phyloP scores from a whole-genome alignment of 2,329 filamentous ascomycete species.

The Monilinia aucupariae region DNA sequence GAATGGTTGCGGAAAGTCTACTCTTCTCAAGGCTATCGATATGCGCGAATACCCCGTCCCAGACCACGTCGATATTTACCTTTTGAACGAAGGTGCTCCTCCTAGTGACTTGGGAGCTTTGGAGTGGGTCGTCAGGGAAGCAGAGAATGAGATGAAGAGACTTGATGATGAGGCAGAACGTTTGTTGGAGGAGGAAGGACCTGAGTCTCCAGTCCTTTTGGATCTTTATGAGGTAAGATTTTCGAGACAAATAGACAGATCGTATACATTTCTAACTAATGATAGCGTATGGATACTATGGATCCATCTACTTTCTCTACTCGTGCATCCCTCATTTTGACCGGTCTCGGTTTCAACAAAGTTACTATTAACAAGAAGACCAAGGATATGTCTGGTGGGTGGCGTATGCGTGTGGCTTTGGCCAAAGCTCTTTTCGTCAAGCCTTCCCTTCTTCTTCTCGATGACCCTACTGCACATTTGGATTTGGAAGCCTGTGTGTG shows the following conservation, averaged over 20 bases:
- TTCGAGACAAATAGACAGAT: neutral
- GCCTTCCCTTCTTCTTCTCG: constrained; percentile 89
- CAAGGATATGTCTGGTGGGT: constrained; percentile 99
- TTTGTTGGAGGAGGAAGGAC: constrained; percentile 85
- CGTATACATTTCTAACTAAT: constrained; percentile 22
- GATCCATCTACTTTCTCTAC: constrained; percentile 96
- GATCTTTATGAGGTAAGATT: constrained; percentile 85
- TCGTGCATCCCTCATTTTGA: constrained; percentile 91
- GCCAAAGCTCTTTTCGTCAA: constrained; percentile 98
- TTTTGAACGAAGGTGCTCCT: constrained; percentile 94
- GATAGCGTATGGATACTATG: constrained; percentile 94
- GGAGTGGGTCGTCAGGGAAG: constrained; percentile 95
- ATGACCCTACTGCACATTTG: constrained; percentile 98
- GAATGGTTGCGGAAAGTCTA: constrained; percentile 99
- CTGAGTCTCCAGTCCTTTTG: constrained; percentile 82
- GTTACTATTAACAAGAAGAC: constrained; percentile 97
- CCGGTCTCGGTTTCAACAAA: constrained; percentile 99
- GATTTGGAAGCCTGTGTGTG: constrained; percentile 99
- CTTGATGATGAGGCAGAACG: constrained; percentile 86
- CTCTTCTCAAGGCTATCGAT: constrained; percentile 90
- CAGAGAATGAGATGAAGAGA: constrained; percentile 84
- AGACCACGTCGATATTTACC: constrained; percentile 95
- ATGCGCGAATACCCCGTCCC: constrained; percentile 93
- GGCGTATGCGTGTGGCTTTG: constrained; percentile 98
- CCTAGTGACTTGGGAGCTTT: constrained; percentile 83